phyloP scores from a whole-genome alignment of 2,329 filamentous ascomycete species.

The Fusarium burgessii region DNA sequence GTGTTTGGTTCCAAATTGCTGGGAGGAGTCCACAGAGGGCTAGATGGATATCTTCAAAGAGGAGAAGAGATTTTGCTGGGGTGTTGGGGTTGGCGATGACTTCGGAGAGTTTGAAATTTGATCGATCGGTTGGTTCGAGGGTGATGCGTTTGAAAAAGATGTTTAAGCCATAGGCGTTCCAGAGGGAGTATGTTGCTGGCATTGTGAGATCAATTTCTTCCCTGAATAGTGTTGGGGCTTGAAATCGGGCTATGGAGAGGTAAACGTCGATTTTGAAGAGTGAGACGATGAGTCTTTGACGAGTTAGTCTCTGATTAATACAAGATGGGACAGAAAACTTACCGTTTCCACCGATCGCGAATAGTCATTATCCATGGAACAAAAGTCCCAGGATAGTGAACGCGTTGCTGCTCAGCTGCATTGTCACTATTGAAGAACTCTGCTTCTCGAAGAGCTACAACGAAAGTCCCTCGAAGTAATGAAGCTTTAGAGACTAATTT shows the following conservation, averaged over 20 bases:
- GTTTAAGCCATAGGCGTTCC: conserved; percentile 54
- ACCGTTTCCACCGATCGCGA: conserved; percentile 54
- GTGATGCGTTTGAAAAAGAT: conserved; percentile 52
- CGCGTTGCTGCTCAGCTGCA: conserved; percentile 51
- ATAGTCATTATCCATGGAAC: conserved; percentile 51
- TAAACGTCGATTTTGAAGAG: conserved; percentile 56
- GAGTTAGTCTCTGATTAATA: background rate
- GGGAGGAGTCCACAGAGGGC: conserved; percentile 48
- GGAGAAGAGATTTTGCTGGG: conserved; percentile 42
- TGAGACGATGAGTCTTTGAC: conserved; percentile 51
- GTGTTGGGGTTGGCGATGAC: conserved; percentile 47
- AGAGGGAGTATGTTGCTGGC: conserved; percentile 51
- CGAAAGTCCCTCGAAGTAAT: conserved; percentile 52
- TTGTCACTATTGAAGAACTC: conserved; percentile 53
- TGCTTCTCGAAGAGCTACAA: conserved; percentile 51
- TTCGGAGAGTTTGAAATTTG: conserved; percentile 48
- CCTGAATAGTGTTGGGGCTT: conserved; percentile 49
- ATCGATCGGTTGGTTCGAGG: conserved; percentile 50
- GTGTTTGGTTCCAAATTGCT: conserved; percentile 49
- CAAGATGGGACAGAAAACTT: background rate
- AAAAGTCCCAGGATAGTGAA: conserved; percentile 54
- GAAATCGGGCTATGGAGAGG: conserved; percentile 48
- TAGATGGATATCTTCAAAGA: conserved; percentile 53
- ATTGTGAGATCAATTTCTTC: conserved; percentile 55
- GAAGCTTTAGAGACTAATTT: conserved; percentile 49